Evolutionary conservation across 805 yeast genomes (phyloP), one percentile per base, ranked within the genome.

Genomic region (Zygosaccharomyces lentus): DNA sequence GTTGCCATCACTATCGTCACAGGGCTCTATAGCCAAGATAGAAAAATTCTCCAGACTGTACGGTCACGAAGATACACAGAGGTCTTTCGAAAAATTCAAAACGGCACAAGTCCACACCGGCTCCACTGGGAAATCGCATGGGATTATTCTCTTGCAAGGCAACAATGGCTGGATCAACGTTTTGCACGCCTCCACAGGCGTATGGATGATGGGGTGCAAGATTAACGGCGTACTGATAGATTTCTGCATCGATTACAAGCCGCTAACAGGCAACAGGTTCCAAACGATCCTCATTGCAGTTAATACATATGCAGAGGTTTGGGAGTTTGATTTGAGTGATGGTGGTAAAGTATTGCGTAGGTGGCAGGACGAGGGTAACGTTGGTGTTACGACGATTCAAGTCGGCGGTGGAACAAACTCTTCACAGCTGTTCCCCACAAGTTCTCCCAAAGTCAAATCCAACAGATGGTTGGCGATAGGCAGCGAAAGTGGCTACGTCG

Each of bases 401-500:
- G 67, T 87, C 17, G 95, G 95, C 10, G 89, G 89, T 41, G 70
- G 69, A 30, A 57, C 66, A 4, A 65, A 55, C 41, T 49, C 64
- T 8, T 43, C 55, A 29, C 58, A 59, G 29, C 51, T 62, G 27
- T 53, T 57, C 27, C 61, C 67, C n/a, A 52, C 55, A 6, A 34
- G 46, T 9, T 37, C 45, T 13, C 46, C 46, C 9, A 55, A 49
- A 37, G 46, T 65, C 13, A 58, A 50, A 40, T 50, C 58, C 9
- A 81, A 82, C 61, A 77, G 87, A 53, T 91, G 87, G 87, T 67
- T 87, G 46, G 99, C 99, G 0, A 72, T 93, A 46, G 99, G 99
- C 30, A 78, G 84, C 59, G 80, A 80, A 53, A 82, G 85, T 57
- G 99, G 99, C 53, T 79, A 88, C 51, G 99, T 93, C 12, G 87